A percentile compares a stretch with the other conserved stretches of the same genome.
Conservation (phyloP, 129 eudicot genomes). For the Ambrosia trifida region DNA sequence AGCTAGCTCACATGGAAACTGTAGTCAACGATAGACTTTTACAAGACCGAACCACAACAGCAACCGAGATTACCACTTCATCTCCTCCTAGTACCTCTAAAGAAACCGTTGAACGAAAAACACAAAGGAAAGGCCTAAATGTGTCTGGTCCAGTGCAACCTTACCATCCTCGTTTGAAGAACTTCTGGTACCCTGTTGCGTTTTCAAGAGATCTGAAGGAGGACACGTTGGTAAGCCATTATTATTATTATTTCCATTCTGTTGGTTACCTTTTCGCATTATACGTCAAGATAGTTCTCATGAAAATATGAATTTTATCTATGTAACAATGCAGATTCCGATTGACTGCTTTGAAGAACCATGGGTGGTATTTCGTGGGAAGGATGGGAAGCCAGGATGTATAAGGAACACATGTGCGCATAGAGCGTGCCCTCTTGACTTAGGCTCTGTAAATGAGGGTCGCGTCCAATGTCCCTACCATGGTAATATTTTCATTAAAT, state of each 20-base stretch:
- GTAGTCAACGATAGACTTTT: conserved; percentile 86
- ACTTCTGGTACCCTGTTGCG: conserved; percentile 98
- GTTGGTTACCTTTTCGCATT: background rate
- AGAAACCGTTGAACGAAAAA: conserved; percentile 47
- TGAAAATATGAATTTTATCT: background rate
- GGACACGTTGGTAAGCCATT: conserved; percentile 42
- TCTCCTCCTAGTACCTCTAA: conserved; percentile 59
- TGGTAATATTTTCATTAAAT: conserved; percentile 43
- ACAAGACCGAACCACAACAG: conserved; percentile 56
- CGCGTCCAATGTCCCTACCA: conserved; percentile 98
- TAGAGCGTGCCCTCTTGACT: conserved; percentile 96
- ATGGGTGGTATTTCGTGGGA: conserved; percentile 97
- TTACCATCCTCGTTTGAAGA: conserved; percentile 63
- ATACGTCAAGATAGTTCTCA: background rate
- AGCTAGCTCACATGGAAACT: conserved; percentile 92
- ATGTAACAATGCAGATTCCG: conserved; percentile 49
- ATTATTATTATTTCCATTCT: background rate
- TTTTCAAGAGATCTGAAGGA: conserved; percentile 83
- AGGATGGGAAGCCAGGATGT: conserved; percentile 96
- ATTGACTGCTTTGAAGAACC: conserved; percentile 95
- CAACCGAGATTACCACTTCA: conserved; percentile 40
- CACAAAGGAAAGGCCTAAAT: conserved; percentile 55
- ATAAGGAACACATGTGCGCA: conserved; percentile 95
- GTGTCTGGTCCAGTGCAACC: conserved; percentile 93
- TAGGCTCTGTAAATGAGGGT: conserved; percentile 91